phyloP scores from a whole-genome alignment of 345 rosid species.

The Geranium brycei region DNA sequence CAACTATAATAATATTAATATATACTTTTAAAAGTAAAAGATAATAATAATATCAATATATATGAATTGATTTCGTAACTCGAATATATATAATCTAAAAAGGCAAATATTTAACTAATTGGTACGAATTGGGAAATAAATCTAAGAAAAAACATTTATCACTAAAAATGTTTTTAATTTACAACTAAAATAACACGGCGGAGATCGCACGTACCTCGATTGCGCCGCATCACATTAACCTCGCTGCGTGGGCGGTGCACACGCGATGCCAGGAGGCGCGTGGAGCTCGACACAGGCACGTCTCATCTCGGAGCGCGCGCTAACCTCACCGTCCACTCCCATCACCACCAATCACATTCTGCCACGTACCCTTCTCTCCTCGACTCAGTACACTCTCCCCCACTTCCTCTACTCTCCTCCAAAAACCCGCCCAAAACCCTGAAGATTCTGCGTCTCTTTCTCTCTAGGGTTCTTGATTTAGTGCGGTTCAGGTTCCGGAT shows the following conservation, averaged over 20 bases:
- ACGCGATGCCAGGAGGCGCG: not conserved
- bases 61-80: too few species aligned
- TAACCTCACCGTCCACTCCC: not conserved
- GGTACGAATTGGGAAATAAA: too few species aligned
- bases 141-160: too few species aligned
- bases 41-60: too few species aligned
- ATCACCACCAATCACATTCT: not conserved
- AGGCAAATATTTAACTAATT: too few species aligned
- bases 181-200: too few species aligned
- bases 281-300: not conserved
- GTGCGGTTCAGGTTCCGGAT: not conserved
- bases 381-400: not conserved
- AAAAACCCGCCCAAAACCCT: not conserved
- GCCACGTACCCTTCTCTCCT: not conserved
- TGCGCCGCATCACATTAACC: too few species aligned
- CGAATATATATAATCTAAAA: too few species aligned
- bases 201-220: too few species aligned
- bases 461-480: not conserved
- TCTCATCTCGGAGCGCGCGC: not conserved
- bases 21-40: too few species aligned
- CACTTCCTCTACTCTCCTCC: not conserved
- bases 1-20: too few species aligned
- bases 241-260: not conserved
- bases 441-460: not conserved
- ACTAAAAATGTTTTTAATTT: too few species aligned